Conservation (phyloP, 2,329 filamentous ascomycete species). For the Stylonectria norvegica region DNA sequence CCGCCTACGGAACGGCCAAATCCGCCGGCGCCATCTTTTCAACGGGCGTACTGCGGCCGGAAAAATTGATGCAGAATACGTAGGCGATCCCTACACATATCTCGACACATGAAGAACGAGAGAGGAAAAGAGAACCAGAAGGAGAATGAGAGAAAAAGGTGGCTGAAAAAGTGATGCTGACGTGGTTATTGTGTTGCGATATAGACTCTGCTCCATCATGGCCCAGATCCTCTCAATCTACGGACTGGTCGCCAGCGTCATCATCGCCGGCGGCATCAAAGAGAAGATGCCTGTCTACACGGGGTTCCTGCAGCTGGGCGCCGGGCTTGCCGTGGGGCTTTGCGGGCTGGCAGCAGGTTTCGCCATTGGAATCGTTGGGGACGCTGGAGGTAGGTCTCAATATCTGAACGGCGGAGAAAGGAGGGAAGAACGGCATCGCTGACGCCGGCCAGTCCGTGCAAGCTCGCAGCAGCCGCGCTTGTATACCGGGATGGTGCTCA, state of each 20-base stretch:
- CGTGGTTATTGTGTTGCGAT: not conserved
- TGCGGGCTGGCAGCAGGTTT: constrained; percentile 46
- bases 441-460: constrained; percentile 41
- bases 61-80: constrained; percentile 44
- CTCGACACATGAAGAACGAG: not conserved
- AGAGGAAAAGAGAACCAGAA: not conserved
- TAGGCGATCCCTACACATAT: constrained; percentile 13
- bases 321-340: constrained; percentile 42
- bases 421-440: no score
- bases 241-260: constrained; percentile 43
- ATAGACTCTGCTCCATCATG: constrained; percentile 43
- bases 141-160: not conserved
- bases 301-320: constrained; percentile 43
- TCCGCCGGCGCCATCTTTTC: constrained; percentile 43
- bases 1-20: constrained; percentile 44
- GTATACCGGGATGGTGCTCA: constrained; percentile 46
- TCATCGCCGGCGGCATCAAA: constrained; percentile 39
- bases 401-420: no score
- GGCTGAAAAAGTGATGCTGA: constrained; percentile 11
- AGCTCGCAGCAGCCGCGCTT: constrained; percentile 46
- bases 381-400: constrained; percentile 39
- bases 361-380: constrained; percentile 45
- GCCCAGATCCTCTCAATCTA: constrained; percentile 48
- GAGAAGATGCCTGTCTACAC: constrained; percentile 43
- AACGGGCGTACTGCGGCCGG: constrained; percentile 42